A percentile compares a stretch with the other conserved stretches of the same genome.
Conservation (phyloP, 495 filamentous ascomycete species). For the Delitschia confertaspora region DNA sequence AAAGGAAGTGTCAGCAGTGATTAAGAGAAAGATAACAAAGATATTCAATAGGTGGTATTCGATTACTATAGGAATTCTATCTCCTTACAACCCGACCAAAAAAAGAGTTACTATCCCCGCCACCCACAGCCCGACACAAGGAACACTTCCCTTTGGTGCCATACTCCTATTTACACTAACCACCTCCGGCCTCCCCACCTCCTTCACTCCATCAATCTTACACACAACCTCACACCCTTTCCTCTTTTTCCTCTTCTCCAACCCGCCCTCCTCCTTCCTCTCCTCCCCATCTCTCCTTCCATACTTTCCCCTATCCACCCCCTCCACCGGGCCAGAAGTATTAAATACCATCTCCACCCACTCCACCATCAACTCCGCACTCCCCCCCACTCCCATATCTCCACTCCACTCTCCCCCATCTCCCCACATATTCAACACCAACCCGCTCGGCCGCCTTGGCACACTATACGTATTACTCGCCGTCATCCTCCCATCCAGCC, state of each 20-base stretch:
- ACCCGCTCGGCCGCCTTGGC: constrained; percentile 48
- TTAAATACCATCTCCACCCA: constrained; percentile 72
- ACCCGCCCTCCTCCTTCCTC: neutral
- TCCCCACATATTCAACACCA: constrained; percentile 70
- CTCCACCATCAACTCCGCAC: constrained; percentile 60
- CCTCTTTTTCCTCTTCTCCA: constrained; percentile 15
- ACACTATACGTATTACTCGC: constrained; percentile 54
- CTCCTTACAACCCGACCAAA: constrained; percentile 10
- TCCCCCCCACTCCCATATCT: constrained; percentile 52
- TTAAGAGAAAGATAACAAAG: no score
- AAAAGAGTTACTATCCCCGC: constrained; percentile 11
- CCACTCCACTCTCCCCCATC: constrained; percentile 67
- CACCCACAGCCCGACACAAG: constrained; percentile 13
- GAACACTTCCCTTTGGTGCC: constrained; percentile 7
- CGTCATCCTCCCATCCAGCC: constrained; percentile 49
- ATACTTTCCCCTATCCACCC: constrained; percentile 10
- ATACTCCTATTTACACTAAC: constrained; percentile 6
- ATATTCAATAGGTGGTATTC: no score
- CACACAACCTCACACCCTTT: constrained; percentile 25
- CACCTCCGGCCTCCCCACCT: constrained; percentile 19
- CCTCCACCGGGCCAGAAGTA: constrained; percentile 32
- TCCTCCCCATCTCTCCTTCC: neutral
- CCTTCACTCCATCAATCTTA: constrained; percentile 23
- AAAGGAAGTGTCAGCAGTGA: no score
- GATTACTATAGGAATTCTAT: no score